Base-by-base conservation (phyloP, 2,329 filamentous ascomycete genomes). In the Pseudovirgaria hyperparasitica region DNA sequence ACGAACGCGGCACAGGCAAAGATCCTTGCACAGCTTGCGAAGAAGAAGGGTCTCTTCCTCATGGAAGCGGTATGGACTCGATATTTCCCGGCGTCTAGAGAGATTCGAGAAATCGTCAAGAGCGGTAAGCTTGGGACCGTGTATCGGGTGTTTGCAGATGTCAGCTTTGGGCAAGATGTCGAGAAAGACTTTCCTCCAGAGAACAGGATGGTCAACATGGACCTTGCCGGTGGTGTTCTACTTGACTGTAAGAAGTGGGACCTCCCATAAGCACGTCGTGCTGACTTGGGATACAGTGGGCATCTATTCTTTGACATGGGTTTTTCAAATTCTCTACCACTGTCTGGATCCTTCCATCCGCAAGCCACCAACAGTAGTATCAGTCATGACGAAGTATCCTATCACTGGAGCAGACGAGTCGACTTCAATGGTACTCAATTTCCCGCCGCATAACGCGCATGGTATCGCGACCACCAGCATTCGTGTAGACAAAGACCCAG, bases 311-410 rank as follows among this genome's bases (percentile, higher is more conserved):
- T 58, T 93, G 35, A 92, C 82, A 17, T 93, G 85, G 85, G 69
- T 90, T 5, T 92, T 87, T 66, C 82, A 92, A 57, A 78, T 77
- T 23, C 67, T 92, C 16, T 92, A 92, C 57, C 81, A 85, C 52
- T 72, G 79, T 3, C 78, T 86, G 45, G 66, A 75, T 2, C 64
- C 50, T 16, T 50, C 58, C 7, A 52, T 69, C 28, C 79, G 82
- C 40, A 69, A 82, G 51, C 46, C 67, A 1, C 85, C 85, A 5
- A 65, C 61, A 23, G 74, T 90, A 4, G 68, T 75, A 1, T 71
- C 79, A 27, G 45, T 60, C n/a, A 72, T 85, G 42, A 72, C 72
- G 46, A 78, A 79, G 47, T 82, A 82, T 54, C 51, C 59, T n/a
- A 62, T 62, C 34, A 82, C 79, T 2, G 80, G 80, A 10, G 74